phyloP scores from a whole-genome alignment of 768 basidiomycete species.

The Amanita inopinata region DNA sequence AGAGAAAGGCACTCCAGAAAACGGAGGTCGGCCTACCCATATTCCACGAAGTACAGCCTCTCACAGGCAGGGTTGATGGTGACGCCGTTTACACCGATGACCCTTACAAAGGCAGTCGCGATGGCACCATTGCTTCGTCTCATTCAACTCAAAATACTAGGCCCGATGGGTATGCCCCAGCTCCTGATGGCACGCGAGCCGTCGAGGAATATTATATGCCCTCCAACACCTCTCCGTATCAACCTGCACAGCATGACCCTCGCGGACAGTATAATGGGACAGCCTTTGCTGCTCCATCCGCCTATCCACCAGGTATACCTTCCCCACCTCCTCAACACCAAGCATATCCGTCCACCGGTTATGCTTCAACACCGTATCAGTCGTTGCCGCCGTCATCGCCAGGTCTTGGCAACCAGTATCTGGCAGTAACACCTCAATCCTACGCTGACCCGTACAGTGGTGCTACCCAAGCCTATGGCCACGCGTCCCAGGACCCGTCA shows the following conservation, averaged over 20 bases:
- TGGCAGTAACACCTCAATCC: slow-evolving; percentile 21
- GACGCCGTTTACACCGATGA: slow-evolving; percentile 51
- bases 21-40: slow-evolving; percentile 65
- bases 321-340: slow-evolving; percentile 19
- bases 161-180: slow-evolving; percentile 58
- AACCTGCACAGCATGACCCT: slow-evolving; percentile 12
- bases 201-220: slow-evolving; percentile 66
- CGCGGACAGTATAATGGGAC: slow-evolving; percentile 16
- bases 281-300: slow-evolving; percentile 9
- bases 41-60: slow-evolving; percentile 66
- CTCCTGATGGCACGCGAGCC: slow-evolving; percentile 53
- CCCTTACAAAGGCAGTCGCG: slow-evolving; percentile 21
- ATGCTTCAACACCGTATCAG: slow-evolving; percentile 23
- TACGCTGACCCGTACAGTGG: slow-evolving; percentile 26
- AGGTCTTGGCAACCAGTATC: slow-evolving; percentile 25
- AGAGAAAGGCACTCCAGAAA: slow-evolving; percentile 63
- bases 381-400: slow-evolving; percentile 19
- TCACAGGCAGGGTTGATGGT: slow-evolving; percentile 49
- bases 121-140: slow-evolving; percentile 18
- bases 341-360: slow-evolving; percentile 14
- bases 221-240: slow-evolving; percentile 14
- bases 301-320: slow-evolving; percentile 11
- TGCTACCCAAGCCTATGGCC: slow-evolving; percentile 36
- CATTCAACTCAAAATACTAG: slow-evolving; percentile 24
- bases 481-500: slow-evolving; percentile 39